Evolutionary conservation across 352 stramenopile species (phyloP), one percentile per base, ranked within the genome.

Genomic region (Pythium pyrilobum): DNA sequence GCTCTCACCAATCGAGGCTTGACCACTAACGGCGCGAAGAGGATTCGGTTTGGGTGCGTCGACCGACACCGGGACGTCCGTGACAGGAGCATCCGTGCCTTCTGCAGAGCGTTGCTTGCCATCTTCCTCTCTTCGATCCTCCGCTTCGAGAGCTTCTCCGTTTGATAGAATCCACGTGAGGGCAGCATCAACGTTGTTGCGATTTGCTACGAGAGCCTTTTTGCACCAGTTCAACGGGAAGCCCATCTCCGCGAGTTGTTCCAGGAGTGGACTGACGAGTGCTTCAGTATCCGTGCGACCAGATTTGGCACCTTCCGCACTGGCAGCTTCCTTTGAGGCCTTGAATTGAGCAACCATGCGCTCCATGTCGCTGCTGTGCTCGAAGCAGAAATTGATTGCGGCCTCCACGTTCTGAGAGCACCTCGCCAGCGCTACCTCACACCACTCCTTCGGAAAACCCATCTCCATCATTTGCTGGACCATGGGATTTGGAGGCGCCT

Each of bases 401-500:
- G 82, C 80, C 62, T 96, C 88, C 23, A 96, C 85, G 54, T 95
- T 95, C 25, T 93, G 85, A 32, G 85, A 84, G 54, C 85, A 96
- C 23, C 83, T 70, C 50, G 80, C 70, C 36, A 97, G 63, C 28
- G 88, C 87, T 24, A 95, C 82, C 53, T 97, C 85, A 62, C 88
- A 97, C 88, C 87, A 96, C 52, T 96, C 87, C 50, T 92, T 92
- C 10, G 88, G 85, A 45, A 97, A 96, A 24, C 88, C 88, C 85
- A 97, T 97, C 47, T 97, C 88, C 87, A 97, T 95, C 87, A 97
- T 96, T 61, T 95, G 85, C 56, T 93, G 85, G 13, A 92, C 81
- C 70, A 93, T 87, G 27, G 81, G 74, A 13, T 78, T 82, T 4
- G 75, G 68, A 12, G 68, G 59, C 15, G 50, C 24, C 13, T 66